Evolutionary conservation across 225 moss, liverwort and hornwort species (phyloP), one percentile per base, ranked within the genome.

Genomic region (Takakia lepidozioides): DNA sequence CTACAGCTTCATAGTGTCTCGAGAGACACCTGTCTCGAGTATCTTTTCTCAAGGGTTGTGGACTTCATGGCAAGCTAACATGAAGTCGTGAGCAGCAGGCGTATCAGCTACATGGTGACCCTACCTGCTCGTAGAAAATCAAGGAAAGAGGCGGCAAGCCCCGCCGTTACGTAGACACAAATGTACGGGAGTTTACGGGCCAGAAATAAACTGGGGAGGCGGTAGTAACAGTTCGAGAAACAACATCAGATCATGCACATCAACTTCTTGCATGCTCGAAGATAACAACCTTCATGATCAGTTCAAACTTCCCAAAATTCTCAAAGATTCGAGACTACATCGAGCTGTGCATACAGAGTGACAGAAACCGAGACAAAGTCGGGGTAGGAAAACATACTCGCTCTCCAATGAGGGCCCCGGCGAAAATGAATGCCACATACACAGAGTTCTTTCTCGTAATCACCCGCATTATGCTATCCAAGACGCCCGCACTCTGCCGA

Each of bases 321-420:
- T n/a, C n/a, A n/a, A n/a, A n/a, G 19, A 51, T 5, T 28, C 51
- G 9, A 17, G 38, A 4, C 24, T 17, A 48, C 34, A 9, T 20
- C 19, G 26, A 14, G 34, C 28, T 5, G 1, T 1, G 15, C 13
- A 43, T 0, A 22, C 5, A 19, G 2, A 1, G 15, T 5, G 5
- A 35, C 5, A 30, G 16, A 43, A 14, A 19, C 8, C 47, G 35
- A 24, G 16, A 38, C 3, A 15, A 17, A 14, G 27, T 1, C 4
- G 25, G 18, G 19, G 1, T 29, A 13, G 2, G 16, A 27, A 43
- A 15, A 13, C 52, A 35, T 69, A 88, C 95, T 76, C 91, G 79
- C 55, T 98, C 98, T 58, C 98, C 98, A 58, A 91, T 67, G 52
- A 98, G 77, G 42, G 98, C 91, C n/a, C 98, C 91, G 29, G 78